Evolutionary conservation across 2,329 filamentous ascomycete genomes (phyloP).

Genomic region (Epichloe aotearoae): DNA sequence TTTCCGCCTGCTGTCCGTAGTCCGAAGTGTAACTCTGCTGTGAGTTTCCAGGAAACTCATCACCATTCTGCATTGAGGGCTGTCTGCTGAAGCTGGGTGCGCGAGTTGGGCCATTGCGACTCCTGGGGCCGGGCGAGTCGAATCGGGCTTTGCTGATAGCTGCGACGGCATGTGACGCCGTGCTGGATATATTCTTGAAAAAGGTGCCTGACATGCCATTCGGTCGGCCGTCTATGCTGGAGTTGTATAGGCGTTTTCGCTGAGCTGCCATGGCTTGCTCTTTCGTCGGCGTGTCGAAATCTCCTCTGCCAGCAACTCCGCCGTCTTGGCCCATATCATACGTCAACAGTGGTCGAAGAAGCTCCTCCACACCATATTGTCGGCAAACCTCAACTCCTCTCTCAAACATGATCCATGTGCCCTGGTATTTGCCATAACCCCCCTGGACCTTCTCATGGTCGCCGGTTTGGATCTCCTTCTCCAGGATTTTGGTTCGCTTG

Average conservation of each 20-base stretch:
- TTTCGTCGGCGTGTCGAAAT: constrained; percentile 90
- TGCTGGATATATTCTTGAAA: constrained; percentile 92
- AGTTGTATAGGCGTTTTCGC: constrained; percentile 80
- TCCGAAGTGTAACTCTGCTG: constrained; percentile 76
- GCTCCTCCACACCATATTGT: constrained; percentile 62
- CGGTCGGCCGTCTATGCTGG: constrained; percentile 48
- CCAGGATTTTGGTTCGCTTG: constrained; percentile 91
- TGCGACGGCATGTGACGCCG: constrained; percentile 82
- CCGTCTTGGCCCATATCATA: constrained; percentile 73
- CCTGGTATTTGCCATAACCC: constrained; percentile 99
- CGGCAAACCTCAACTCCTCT: constrained; percentile 86
- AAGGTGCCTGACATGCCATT: constrained; percentile 70
- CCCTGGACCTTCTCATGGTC: constrained; percentile 98
- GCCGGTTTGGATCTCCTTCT: constrained; percentile 93
- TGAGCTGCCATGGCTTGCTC: constrained; percentile 97
- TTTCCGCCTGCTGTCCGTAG: constrained; percentile 57
- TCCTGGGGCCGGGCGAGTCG: constrained; percentile 68
- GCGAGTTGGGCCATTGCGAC: constrained; percentile 49
- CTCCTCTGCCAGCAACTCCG: constrained; percentile 54
- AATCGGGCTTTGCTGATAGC: constrained; percentile 94
- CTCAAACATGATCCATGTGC: constrained; percentile 94
- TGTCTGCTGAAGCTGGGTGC: constrained; percentile 60
- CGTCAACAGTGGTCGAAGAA: constrained; percentile 60
- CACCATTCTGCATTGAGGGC: constrained; percentile 55
- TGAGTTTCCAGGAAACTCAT: constrained; percentile 58